A percentile compares a stretch with the other conserved stretches of the same genome.
Evolutionary conservation across 2,329 filamentous ascomycete species (phyloP).

Genomic region (Triangularia verruculosa): DNA sequence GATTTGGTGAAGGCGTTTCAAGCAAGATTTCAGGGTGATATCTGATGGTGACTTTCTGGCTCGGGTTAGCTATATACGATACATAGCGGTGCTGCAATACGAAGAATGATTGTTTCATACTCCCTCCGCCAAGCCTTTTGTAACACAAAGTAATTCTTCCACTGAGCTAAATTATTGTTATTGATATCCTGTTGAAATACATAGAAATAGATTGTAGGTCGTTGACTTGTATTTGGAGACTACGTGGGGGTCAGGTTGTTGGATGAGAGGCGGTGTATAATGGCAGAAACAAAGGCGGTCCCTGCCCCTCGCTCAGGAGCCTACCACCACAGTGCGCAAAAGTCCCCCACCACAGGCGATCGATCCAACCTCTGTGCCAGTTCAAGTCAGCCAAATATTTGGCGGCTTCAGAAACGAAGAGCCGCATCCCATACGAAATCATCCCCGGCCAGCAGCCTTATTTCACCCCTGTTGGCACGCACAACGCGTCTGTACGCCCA

Average conservation of each 20-base stretch:
- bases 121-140: no score
- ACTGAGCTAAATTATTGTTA: neutral
- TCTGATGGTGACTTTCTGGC: neutral
- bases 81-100: no score
- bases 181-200: neutral
- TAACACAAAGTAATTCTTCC: no score
- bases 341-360: neutral
- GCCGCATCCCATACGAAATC: neutral
- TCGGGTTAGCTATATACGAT: neutral
- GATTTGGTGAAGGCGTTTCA: slow-evolving; percentile 37
- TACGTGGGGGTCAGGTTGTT: neutral
- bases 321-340: neutral
- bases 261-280: neutral
- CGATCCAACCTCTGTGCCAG: neutral
- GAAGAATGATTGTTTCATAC: no score
- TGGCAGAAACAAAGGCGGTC: neutral
- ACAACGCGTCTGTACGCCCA: neutral
- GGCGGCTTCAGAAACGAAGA: neutral
- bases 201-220: no score
- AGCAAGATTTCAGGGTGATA: neutral
- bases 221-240: neutral
- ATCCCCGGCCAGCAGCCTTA: neutral
- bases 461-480: neutral
- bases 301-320: neutral
- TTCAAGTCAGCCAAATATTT: neutral